Evolutionary conservation across 345 rosid genomes (phyloP).

Genomic region (Atalantia buxifolia): DNA sequence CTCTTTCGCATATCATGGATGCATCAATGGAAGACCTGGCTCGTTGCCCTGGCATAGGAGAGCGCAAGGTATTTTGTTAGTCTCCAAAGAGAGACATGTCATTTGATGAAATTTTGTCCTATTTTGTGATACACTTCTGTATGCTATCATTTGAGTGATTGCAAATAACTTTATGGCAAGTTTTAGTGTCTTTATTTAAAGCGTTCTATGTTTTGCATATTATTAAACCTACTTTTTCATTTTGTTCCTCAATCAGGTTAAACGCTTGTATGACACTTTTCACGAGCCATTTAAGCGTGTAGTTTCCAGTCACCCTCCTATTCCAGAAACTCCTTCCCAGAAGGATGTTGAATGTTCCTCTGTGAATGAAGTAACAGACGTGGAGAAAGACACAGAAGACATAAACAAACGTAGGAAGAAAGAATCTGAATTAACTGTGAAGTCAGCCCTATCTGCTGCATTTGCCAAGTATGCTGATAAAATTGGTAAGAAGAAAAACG

Average conservation of each 20-base stretch:
- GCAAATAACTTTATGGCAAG: not conserved
- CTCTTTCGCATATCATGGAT: constrained; percentile 81
- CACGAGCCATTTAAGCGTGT: constrained; percentile 92
- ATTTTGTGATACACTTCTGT: not conserved
- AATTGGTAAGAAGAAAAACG: constrained; percentile 29
- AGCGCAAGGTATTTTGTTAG: constrained; percentile 59
- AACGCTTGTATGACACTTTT: constrained; percentile 82
- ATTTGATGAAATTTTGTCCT: not conserved
- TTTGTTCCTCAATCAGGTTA: constrained; percentile 51
- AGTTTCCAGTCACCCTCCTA: constrained; percentile 38
- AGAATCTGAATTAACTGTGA: constrained; percentile 62
- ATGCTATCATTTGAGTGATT: not conserved
- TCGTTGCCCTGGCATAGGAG: constrained; percentile 93
- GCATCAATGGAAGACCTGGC: constrained; percentile 96
- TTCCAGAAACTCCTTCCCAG: constrained; percentile 39
- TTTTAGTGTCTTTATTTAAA: not conserved
- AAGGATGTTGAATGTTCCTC: constrained; percentile 34
- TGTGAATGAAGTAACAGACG: constrained; percentile 37
- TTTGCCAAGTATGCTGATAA: constrained; percentile 59
- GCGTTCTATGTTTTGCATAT: not conserved
- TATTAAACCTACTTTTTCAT: not conserved
- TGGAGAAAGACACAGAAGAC: constrained; percentile 37
- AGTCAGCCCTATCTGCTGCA: constrained; percentile 72
- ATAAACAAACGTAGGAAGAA: constrained; percentile 46
- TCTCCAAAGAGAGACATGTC: not conserved